Conservation (phyloP, 2,329 filamentous ascomycete species). For the Drechslerella dactyloides region DNA sequence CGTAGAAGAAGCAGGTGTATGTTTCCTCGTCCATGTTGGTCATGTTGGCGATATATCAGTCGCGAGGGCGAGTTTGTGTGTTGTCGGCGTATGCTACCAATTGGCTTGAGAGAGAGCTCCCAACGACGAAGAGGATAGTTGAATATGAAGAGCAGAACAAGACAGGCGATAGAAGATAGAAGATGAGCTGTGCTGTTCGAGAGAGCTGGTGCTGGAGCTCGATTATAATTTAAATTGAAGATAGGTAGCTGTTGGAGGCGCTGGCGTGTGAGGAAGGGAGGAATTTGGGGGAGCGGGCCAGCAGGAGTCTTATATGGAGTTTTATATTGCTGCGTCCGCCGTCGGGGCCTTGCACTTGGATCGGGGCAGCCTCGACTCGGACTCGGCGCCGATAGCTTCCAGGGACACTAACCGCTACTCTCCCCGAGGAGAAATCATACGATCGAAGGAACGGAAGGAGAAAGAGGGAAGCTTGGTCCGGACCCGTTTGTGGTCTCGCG, state of each 20-base stretch:
- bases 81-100: conserved; percentile 1
- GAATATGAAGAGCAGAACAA: not conserved
- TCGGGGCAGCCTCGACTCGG: no score
- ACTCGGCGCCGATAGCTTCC: no score
- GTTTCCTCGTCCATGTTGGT: conserved; percentile 59
- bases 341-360: not conserved
- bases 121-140: not conserved
- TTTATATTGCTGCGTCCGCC: conserved; percentile 8
- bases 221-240: no score
- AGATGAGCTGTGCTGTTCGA: not conserved
- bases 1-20: conserved; percentile 70
- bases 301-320: not conserved
- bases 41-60: conserved; percentile 26
- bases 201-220: not conserved
- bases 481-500: no score
- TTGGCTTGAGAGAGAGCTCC: not conserved
- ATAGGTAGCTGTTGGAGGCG: not conserved
- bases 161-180: not conserved
- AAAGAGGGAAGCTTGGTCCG: no score
- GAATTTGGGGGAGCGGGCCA: not conserved
- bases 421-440: no score
- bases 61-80: not conserved
- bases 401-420: no score
- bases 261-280: not conserved
- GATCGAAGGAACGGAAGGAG: no score